phyloP scores from a whole-genome alignment of 148 eudicot genomes.

The Camellia granthamiana region DNA sequence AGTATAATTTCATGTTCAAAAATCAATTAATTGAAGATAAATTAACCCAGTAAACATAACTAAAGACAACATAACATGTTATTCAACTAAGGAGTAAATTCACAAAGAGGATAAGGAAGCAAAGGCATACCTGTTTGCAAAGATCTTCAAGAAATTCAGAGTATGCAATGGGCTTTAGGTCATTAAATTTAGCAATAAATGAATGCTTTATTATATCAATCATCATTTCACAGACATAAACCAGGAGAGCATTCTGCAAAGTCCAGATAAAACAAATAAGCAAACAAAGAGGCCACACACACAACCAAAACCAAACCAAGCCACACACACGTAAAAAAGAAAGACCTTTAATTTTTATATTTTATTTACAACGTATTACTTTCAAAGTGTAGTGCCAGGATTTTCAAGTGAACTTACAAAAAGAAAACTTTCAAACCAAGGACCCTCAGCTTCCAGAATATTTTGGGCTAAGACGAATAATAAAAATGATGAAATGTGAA shows the following conservation, averaged over 20 bases:
- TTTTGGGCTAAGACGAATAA: conserved; percentile 92
- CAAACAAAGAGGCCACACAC: conserved; percentile 17
- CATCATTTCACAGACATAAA: conserved; percentile 73
- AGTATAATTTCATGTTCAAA: background rate
- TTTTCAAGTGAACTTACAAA: conserved; percentile 49
- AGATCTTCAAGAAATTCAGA: conserved; percentile 98
- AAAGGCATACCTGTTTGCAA: conserved; percentile 75
- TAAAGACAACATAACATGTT: background rate
- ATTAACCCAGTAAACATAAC: background rate
- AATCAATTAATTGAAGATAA: background rate
- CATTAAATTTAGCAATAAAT: conserved; percentile 89
- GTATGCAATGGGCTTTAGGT: conserved; percentile 80
- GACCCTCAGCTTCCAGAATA: conserved; percentile 90
- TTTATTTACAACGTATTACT: background rate
- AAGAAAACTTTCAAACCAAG: conserved; percentile 87
- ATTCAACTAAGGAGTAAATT: conserved; percentile 1
- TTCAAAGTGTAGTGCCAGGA: conserved; percentile 7
- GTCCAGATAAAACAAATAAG: conserved; percentile 25
- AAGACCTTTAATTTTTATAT: background rate
- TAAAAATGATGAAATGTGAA: conserved; percentile 86
- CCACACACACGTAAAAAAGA: background rate
- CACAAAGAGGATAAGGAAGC: background rate
- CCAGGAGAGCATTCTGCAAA: conserved; percentile 89
- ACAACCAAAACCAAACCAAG: background rate
- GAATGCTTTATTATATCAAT: conserved; percentile 91